Conservation (phyloP, 495 filamentous ascomycete species). For the Cairneyella variabilis region DNA sequence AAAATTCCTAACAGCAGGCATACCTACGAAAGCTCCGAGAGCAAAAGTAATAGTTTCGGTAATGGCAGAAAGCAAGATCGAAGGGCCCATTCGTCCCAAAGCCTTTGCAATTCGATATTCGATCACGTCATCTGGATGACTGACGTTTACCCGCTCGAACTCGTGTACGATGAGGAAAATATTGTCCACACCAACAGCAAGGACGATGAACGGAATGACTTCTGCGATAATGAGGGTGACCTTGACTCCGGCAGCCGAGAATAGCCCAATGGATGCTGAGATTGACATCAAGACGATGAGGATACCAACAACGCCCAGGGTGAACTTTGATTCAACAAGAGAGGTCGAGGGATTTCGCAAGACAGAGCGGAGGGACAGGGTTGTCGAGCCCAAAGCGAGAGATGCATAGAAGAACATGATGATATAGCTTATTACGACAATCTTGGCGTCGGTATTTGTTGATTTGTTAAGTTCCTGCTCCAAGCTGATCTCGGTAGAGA, state of each 20-base stretch:
- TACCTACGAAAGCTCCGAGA: conserved; percentile 87
- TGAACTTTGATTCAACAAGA: conserved; percentile 92
- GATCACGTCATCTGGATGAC: conserved; percentile 79
- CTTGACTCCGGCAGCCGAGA: conserved; percentile 84
- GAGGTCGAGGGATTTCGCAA: conserved; percentile 75
- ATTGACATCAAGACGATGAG: conserved; percentile 97
- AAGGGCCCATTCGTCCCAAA: conserved; percentile 90
- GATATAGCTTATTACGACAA: conserved; percentile 94
- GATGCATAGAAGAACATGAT: conserved; percentile 99
- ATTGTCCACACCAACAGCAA: conserved; percentile 96
- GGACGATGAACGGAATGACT: conserved; percentile 94
- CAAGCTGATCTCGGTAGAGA: conserved; percentile 88
- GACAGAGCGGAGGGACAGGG: conserved; percentile 68
- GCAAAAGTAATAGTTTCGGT: conserved; percentile 93
- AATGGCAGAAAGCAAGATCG: conserved; percentile 89
- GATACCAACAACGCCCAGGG: conserved; percentile 87
- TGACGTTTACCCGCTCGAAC: conserved; percentile 91
- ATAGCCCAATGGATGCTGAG: conserved; percentile 87
- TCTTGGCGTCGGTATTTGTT: conserved; percentile 96
- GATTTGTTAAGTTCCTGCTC: conserved; percentile 94
- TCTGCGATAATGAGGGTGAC: conserved; percentile 97
- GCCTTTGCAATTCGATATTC: conserved; percentile 80
- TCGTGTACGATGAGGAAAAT: conserved; percentile 99
- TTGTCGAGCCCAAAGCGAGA: conserved; percentile 83
- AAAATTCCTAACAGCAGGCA: conserved; percentile 97